These are phyloP conservation scores for Rasamsonia emersonii DNA, from an alignment of 2,329 filamentous ascomycete genomes.

Conservation along the genomic window DNA sequence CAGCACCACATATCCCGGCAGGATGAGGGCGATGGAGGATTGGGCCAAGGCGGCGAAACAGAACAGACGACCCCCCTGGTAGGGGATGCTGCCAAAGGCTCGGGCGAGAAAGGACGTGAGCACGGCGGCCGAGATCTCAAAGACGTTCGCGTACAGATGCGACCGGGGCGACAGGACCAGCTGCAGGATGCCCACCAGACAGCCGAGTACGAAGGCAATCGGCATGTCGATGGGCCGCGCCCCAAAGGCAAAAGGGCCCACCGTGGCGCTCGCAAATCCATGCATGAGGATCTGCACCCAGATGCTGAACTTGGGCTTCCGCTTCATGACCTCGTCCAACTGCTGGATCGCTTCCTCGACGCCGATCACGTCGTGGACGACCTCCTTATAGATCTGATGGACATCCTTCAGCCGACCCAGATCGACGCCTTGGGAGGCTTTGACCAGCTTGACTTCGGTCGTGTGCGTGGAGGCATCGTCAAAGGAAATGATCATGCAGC, in stretches of 20 bases:
- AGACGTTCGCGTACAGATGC: slow-evolving; percentile 58
- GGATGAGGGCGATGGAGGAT: slow-evolving; percentile 63
- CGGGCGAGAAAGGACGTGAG: slow-evolving; percentile 62
- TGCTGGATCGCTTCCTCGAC: slow-evolving; percentile 39
- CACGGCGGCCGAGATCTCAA: slow-evolving; percentile 58
- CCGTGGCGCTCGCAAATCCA: slow-evolving; percentile 64
- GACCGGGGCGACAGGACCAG: slow-evolving; percentile 68
- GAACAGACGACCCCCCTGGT: slow-evolving; percentile 45
- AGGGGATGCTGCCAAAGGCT: slow-evolving; percentile 57
- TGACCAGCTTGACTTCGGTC: slow-evolving; percentile 40
- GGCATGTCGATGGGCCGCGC: slow-evolving; percentile 73
- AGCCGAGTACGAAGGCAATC: slow-evolving; percentile 68
- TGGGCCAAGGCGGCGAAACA: slow-evolving; percentile 67
- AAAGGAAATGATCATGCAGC: slow-evolving; percentile 93
- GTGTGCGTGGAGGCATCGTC: slow-evolving; percentile 46
- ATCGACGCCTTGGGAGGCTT: slow-evolving; percentile 36
- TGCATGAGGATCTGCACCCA: slow-evolving; percentile 58
- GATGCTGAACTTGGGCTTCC: slow-evolving; percentile 47
- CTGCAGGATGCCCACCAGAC: slow-evolving; percentile 65
- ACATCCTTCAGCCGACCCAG: slow-evolving; percentile 38
- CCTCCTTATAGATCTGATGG: slow-evolving; percentile 42
- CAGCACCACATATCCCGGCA: slow-evolving; percentile 60
- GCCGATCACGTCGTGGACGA: slow-evolving; percentile 41
- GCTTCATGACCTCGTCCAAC: slow-evolving; percentile 48
- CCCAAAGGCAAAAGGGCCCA: slow-evolving; percentile 74